phyloP scores from a whole-genome alignment of 1,139 yeast species.

The Spathaspora sp. region DNA sequence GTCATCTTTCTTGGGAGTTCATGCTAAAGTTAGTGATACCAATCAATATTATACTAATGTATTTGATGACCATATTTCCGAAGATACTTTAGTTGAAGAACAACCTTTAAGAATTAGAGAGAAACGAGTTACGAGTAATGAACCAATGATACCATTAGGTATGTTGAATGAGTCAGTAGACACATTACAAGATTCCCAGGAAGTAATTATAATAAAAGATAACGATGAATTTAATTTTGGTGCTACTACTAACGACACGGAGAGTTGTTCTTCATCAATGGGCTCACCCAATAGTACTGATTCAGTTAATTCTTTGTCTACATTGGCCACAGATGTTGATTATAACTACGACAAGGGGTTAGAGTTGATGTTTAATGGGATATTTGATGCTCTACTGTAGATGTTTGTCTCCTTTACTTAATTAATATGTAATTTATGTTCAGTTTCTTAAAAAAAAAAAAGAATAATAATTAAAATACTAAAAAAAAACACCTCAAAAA shows the following conservation, averaged over 20 bases:
- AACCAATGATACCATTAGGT: slow-evolving; percentile 7
- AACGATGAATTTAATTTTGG: slow-evolving; percentile 9
- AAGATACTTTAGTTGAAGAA: slow-evolving; percentile 9
- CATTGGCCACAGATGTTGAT: slow-evolving; percentile 13
- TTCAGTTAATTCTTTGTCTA: slow-evolving; percentile 13
- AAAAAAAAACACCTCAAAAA: too few species aligned
- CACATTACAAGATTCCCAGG: slow-evolving; percentile 4
- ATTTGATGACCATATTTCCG: slow-evolving; percentile 7
- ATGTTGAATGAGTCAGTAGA: slow-evolving; percentile 4
- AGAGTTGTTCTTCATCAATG: background rate
- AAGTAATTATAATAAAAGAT: slow-evolving; percentile 4
- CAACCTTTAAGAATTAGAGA: slow-evolving; percentile 27
- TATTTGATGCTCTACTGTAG: background rate
- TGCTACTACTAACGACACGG: background rate
- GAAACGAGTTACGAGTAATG: slow-evolving; percentile 11
- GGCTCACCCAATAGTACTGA: slow-evolving; percentile 5
- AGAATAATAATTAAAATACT: too few species aligned
- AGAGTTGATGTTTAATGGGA: slow-evolving; percentile 1
- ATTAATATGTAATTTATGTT: background rate
- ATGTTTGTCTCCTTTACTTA: background rate
- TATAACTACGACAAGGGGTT: background rate
- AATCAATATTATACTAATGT: slow-evolving; percentile 31
- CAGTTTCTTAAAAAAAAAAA: background rate
- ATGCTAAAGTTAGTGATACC: slow-evolving; percentile 39
- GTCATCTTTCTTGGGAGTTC: slow-evolving; percentile 55